These are phyloP conservation scores for Cryphonectria carpinicola DNA, from an alignment of 2,329 filamentous ascomycete species.

Conservation along the genomic window DNA sequence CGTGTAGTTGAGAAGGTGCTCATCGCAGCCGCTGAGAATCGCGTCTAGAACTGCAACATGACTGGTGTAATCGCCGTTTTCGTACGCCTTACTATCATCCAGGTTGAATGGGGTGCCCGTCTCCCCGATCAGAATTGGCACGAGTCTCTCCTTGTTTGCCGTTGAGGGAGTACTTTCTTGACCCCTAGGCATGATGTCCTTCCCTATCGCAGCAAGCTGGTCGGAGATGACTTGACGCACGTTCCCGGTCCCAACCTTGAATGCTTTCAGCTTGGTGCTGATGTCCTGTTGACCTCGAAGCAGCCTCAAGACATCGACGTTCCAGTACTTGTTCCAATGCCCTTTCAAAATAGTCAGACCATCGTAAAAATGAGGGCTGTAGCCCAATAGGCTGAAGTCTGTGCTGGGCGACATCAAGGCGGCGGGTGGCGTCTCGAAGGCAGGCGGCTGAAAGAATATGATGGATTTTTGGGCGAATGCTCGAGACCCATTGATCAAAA, in stretches of 20 bases:
- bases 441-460: conserved; percentile 32
- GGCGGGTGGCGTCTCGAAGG: conserved; percentile 31
- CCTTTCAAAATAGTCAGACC: conserved; percentile 33
- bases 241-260: conserved; percentile 30
- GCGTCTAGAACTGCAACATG: conserved; percentile 34
- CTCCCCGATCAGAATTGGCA: conserved; percentile 33
- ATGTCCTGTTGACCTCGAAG: conserved; percentile 32
- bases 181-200: conserved; percentile 25
- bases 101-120: conserved; percentile 34
- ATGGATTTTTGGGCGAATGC: conserved; percentile 27
- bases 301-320: conserved; percentile 33
- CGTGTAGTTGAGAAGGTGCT: conserved; percentile 32
- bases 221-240: conserved; percentile 31
- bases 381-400: conserved; percentile 23
- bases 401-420: conserved; percentile 20
- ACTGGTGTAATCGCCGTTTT: conserved; percentile 32
- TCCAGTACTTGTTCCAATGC: conserved; percentile 35
- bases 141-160: not conserved
- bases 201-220: conserved; percentile 31
- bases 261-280: conserved; percentile 30
- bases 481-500: conserved; percentile 29
- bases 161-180: not conserved
- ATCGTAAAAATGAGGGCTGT: conserved; percentile 35
- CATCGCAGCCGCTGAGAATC: conserved; percentile 31
- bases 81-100: conserved; percentile 31